Conservation (phyloP, 2,329 filamentous ascomycete species). For the Sporothrix phasma region DNA sequence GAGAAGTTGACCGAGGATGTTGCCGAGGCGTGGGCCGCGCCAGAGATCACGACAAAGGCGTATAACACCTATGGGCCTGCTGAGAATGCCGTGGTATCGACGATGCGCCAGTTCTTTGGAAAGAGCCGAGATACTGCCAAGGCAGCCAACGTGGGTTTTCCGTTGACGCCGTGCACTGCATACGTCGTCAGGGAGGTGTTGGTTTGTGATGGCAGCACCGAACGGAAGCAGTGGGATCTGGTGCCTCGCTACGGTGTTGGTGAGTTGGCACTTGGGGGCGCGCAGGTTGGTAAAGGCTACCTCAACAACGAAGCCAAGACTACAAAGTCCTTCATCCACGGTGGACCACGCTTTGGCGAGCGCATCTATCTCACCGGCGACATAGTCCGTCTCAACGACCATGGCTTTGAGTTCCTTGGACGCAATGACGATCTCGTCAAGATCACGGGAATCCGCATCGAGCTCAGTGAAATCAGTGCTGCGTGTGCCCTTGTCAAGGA, state of each 20-base stretch:
- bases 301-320: conserved; percentile 30
- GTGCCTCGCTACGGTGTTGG: conserved; percentile 46
- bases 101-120: conserved; percentile 22
- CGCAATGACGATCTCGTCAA: conserved; percentile 54
- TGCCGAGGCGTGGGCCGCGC: conserved; percentile 45
- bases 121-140: conserved; percentile 19
- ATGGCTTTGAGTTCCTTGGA: conserved; percentile 45
- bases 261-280: conserved; percentile 40
- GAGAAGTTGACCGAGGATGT: conserved; percentile 51
- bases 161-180: conserved; percentile 18
- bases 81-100: conserved; percentile 21
- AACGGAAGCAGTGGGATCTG: conserved; percentile 22
- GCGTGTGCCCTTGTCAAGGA: conserved; percentile 25
- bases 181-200: conserved; percentile 18
- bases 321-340: conserved; percentile 17
- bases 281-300: conserved; percentile 46
- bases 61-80: conserved; percentile 25
- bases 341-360: conserved; percentile 15
- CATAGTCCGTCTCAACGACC: conserved; percentile 40
- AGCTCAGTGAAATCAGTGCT: conserved; percentile 38
- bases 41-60: conserved; percentile 18
- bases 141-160: conserved; percentile 23
- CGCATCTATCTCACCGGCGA: conserved; percentile 41
- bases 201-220: neutral
- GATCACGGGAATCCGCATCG: conserved; percentile 52